Evolutionary conservation across 2,329 filamentous ascomycete species (phyloP).

Genomic region (Aspergillus sp.): DNA sequence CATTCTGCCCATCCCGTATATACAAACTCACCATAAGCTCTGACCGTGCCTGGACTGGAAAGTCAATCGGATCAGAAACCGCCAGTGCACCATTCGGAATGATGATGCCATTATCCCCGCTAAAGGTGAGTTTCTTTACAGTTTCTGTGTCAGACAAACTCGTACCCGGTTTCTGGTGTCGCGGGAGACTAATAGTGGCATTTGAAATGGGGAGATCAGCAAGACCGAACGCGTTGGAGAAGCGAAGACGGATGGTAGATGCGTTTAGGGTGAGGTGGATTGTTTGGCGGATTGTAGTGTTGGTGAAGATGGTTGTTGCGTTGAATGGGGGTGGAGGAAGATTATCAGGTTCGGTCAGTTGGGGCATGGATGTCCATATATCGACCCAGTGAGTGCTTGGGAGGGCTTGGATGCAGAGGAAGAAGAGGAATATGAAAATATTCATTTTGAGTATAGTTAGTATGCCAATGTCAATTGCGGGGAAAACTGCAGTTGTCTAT

Average conservation of each 20-base stretch:
- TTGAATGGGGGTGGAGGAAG: constrained; percentile 55
- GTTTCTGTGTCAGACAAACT: constrained; percentile 50
- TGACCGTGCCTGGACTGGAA: constrained; percentile 46
- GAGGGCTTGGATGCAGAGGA: background rate
- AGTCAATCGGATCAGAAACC: constrained; percentile 59
- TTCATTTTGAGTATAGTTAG: background rate
- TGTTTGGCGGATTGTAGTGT: constrained; percentile 64
- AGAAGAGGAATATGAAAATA: too few relatives aligned
- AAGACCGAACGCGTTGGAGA: constrained; percentile 63
- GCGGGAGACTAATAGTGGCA: constrained; percentile 54
- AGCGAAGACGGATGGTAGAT: constrained; percentile 54
- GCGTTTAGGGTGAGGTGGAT: constrained; percentile 56
- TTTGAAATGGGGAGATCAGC: constrained; percentile 57
- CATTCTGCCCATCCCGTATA: constrained; percentile 51
- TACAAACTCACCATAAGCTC: constrained; percentile 58
- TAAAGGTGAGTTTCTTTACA: constrained; percentile 55
- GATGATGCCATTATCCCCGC: constrained; percentile 46
- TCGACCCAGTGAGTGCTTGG: constrained; percentile 52
- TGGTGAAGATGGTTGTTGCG: constrained; percentile 46
- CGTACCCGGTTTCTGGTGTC: constrained; percentile 39
- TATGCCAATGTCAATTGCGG: too few relatives aligned
- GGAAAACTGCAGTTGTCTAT: too few relatives aligned
- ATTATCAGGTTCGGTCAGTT: constrained; percentile 59
- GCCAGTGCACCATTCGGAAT: constrained; percentile 54
- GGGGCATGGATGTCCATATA: constrained; percentile 63